phyloP scores from a whole-genome alignment of 2,329 filamentous ascomycete genomes.

The Aspergillus caelatus region DNA sequence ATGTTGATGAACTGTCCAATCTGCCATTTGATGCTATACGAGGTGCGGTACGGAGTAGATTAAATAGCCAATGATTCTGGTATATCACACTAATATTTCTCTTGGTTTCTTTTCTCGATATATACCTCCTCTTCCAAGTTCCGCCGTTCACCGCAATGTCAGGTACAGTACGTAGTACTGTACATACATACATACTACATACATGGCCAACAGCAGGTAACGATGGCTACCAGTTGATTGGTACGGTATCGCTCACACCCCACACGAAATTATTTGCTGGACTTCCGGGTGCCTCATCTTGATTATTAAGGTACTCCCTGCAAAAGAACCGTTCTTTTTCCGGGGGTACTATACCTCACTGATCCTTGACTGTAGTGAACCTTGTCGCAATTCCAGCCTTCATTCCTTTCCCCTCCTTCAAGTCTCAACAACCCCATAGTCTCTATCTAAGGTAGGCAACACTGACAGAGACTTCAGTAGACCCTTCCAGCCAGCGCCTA shows the following conservation, averaged over 20 bases:
- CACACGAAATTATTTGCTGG: neutral
- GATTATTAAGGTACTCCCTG: neutral
- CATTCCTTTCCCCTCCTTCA: neutral
- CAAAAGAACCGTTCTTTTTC: neutral
- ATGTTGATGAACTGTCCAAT: neutral
- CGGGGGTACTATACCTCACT: neutral
- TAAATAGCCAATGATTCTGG: neutral
- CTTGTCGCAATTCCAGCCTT: neutral
- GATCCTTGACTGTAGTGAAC: neutral
- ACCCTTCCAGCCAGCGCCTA: neutral
- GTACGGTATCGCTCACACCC: neutral
- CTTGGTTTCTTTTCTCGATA: neutral
- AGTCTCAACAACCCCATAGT: neutral
- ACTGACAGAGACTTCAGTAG: neutral
- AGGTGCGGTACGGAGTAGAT: neutral
- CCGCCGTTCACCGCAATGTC: neutral
- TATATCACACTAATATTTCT: neutral
- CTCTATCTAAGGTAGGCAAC: neutral
- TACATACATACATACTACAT: neutral
- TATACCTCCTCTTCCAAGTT: neutral
- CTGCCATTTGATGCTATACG: neutral
- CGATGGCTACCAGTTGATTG: neutral
- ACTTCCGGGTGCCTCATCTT: neutral
- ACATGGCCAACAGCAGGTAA: neutral
- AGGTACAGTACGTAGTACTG: neutral